These are phyloP conservation scores for Telfairia occidentalis DNA, from an alignment of 331 rosid genomes.

Conservation along the genomic window DNA sequence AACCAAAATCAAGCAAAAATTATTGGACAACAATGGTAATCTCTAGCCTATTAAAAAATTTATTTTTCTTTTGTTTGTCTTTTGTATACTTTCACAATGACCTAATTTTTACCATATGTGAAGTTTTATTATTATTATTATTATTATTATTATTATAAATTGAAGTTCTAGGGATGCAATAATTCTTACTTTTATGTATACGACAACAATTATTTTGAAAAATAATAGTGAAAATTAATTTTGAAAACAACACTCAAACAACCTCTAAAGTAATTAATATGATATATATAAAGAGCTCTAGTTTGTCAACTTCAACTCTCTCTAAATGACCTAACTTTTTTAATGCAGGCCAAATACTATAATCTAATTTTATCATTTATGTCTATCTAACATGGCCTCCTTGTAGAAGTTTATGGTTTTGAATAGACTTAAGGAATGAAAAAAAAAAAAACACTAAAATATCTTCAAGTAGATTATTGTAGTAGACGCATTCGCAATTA, in stretches of 20 bases:
- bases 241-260: not conserved
- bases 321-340: not conserved
- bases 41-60: not conserved
- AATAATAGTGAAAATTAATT: too few species aligned
- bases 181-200: too few species aligned
- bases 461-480: not conserved
- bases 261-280: not conserved
- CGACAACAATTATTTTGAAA: too few species aligned
- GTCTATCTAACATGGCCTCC: not conserved
- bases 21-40: not conserved
- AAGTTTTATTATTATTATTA: too few species aligned
- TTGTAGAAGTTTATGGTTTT: not conserved
- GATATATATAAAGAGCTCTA: too few species aligned
- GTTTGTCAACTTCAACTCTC: not conserved
- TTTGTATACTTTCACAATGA: not conserved
- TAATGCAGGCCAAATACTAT: not conserved
- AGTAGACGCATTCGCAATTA: not conserved
- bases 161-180: too few species aligned
- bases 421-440: not conserved
- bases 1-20: not conserved
- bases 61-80: not conserved
- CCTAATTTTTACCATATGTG: too few species aligned
- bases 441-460: not conserved
- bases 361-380: not conserved
- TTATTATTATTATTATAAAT: too few species aligned